Evolutionary conservation across 192 early-diverging fungal species (phyloP).

Genomic region (Kickxella alabastrina): DNA sequence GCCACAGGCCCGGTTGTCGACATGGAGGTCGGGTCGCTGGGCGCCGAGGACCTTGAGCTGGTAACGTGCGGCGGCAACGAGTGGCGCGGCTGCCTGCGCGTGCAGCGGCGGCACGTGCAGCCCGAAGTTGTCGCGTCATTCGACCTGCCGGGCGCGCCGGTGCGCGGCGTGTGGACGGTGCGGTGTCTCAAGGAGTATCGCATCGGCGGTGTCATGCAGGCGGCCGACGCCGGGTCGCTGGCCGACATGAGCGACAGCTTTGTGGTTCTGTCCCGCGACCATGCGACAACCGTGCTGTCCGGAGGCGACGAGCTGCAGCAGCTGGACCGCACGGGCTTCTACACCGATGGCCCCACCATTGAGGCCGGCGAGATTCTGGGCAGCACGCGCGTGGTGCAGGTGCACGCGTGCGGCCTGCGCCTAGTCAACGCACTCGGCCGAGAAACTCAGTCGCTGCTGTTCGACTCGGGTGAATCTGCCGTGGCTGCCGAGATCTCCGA

Average conservation of each 20-base stretch:
- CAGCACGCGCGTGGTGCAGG: constrained; percentile 76
- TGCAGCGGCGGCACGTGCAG: constrained; percentile 59
- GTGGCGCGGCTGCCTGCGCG: constrained; percentile 54
- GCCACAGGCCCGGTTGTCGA: constrained; percentile 76
- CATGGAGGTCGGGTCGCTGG: constrained; percentile 66
- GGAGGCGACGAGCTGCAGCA: constrained; percentile 82
- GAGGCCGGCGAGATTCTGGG: constrained; percentile 67
- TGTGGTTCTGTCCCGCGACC: constrained; percentile 40
- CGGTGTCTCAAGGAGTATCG: constrained; percentile 38
- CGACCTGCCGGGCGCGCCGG: constrained; percentile 47
- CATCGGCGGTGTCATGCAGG: constrained; percentile 48
- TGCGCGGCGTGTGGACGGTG: constrained; percentile 41
- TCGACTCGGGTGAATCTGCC: constrained; percentile 45
- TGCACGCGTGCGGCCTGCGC: constrained; percentile 68
- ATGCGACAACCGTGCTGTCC: constrained; percentile 57
- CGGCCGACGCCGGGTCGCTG: constrained; percentile 24
- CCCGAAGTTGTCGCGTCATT: constrained; percentile 60
- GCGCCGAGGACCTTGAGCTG: constrained; percentile 49
- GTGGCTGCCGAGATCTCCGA: constrained; percentile 72
- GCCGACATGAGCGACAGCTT: constrained; percentile 29
- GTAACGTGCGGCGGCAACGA: constrained; percentile 60
- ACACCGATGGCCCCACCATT: constrained; percentile 71
- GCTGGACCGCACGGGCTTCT: constrained; percentile 68
- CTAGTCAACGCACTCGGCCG: constrained; percentile 58
- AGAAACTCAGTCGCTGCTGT: constrained; percentile 22